Evolutionary conservation across 1,284 basidiomycete genomes (phyloP).

Genomic region (Melampsora medusae): DNA sequence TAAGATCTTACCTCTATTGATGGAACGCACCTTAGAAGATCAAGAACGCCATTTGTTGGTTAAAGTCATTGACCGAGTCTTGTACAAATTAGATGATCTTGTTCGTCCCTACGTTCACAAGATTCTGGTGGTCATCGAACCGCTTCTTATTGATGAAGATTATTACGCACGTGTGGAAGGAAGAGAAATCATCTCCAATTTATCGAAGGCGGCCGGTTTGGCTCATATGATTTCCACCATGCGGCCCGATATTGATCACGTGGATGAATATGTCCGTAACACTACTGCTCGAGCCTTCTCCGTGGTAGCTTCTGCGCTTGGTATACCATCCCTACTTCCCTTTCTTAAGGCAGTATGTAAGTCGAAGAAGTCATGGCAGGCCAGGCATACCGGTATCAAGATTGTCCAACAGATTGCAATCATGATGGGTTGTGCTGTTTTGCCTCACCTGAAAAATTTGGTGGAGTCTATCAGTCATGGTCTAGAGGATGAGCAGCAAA

Average conservation of each 20-base stretch:
- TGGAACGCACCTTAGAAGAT: conserved; percentile 98
- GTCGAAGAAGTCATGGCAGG: conserved; percentile 99
- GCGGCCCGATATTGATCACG: conserved; percentile 99
- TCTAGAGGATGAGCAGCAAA: conserved; percentile 95
- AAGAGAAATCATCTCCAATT: conserved; percentile 97
- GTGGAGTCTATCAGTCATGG: conserved; percentile 96
- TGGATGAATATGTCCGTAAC: conserved; percentile 98
- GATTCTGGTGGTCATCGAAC: conserved; percentile 98
- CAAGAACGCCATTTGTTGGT: conserved; percentile 97
- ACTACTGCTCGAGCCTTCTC: conserved; percentile 98
- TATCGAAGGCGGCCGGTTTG: conserved; percentile 96
- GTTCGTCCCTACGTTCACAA: conserved; percentile 99
- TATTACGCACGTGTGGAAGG: conserved; percentile 99
- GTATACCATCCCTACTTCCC: conserved; percentile 93
- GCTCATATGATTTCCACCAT: conserved; percentile 99
- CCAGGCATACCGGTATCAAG: conserved; percentile 96
- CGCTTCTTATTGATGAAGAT: conserved; percentile 96
- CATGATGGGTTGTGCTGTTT: conserved; percentile 99
- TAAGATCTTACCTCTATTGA: conserved; percentile 95
- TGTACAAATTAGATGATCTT: conserved; percentile 98
- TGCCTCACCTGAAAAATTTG: conserved; percentile 92
- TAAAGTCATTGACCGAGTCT: conserved; percentile 97
- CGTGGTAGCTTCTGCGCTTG: conserved; percentile 95
- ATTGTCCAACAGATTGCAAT: conserved; percentile 99
- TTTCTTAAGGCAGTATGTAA: conserved; percentile 98